These are phyloP conservation scores for Blastocystis sp. DNA, from an alignment of 352 stramenopile genomes.

Conservation along the genomic window DNA sequence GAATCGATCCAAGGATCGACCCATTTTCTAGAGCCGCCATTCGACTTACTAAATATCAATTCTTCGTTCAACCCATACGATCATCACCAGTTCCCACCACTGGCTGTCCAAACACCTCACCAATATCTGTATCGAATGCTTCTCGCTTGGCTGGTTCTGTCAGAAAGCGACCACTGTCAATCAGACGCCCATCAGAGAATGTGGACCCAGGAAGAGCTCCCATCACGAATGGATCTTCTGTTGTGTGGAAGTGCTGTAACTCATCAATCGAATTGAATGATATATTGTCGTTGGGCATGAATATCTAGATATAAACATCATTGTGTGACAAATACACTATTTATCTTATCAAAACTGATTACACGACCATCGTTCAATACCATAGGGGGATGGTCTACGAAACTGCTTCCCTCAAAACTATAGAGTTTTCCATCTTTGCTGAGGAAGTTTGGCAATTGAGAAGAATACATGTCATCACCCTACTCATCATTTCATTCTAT, in stretches of 20 bases:
- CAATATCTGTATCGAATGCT: neutral
- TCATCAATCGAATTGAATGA: conserved; percentile 60
- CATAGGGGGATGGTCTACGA: conserved; percentile 57
- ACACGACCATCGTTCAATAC: conserved; percentile 48
- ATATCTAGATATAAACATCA: neutral
- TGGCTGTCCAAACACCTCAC: conserved; percentile 15
- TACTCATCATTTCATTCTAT: neutral
- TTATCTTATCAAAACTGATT: conserved; percentile 59
- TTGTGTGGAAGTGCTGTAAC: conserved; percentile 55
- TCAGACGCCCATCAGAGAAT: conserved; percentile 6
- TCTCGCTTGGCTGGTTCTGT: conserved; percentile 7
- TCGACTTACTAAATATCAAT: neutral
- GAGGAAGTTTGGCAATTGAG: conserved; percentile 41
- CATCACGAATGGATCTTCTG: neutral
- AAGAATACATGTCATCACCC: neutral
- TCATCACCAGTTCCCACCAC: neutral
- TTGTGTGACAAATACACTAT: neutral
- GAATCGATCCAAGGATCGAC: conserved; percentile 32
- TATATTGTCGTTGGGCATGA: conserved; percentile 57
- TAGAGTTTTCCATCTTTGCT: conserved; percentile 60
- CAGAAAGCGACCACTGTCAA: conserved; percentile 41
- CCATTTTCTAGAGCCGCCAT: neutral
- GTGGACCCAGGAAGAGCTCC: neutral
- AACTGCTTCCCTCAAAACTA: conserved; percentile 48
- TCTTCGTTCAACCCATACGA: neutral